phyloP scores from a whole-genome alignment of 2,329 filamentous ascomycete species.

The Aspergillus brunneoviolaceus region DNA sequence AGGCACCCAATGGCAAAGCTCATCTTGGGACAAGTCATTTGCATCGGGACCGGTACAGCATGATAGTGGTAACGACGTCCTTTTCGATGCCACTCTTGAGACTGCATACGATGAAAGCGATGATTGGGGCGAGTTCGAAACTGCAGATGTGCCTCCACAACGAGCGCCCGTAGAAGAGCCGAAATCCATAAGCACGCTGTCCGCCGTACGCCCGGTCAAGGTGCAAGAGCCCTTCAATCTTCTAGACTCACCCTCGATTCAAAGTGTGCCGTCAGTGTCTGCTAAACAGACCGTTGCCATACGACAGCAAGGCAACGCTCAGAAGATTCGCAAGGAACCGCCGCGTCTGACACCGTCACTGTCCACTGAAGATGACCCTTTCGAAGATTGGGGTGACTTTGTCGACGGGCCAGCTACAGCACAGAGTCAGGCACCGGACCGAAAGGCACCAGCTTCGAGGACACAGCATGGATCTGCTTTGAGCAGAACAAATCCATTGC shows the following conservation, averaged over 20 bases:
- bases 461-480: not conserved
- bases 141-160: slow-evolving; percentile 26
- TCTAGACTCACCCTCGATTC: slow-evolving; percentile 31
- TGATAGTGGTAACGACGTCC: slow-evolving; percentile 48
- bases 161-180: not conserved
- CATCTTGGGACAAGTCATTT: slow-evolving; percentile 13
- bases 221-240: slow-evolving; percentile 8
- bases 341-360: slow-evolving; percentile 12
- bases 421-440: slow-evolving; percentile 7
- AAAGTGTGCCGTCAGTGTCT: slow-evolving; percentile 21
- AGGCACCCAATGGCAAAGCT: slow-evolving; percentile 3
- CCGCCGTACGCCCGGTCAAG: not conserved
- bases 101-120: slow-evolving; percentile 34
- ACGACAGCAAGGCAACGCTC: not conserved
- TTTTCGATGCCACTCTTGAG: slow-evolving; percentile 61
- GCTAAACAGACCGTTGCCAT: slow-evolving; percentile 1
- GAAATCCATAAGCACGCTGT: not conserved
- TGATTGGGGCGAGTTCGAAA: slow-evolving; percentile 50
- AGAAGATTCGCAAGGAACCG: slow-evolving; percentile 18
- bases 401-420: slow-evolving; percentile 37
- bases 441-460: slow-evolving; percentile 4
- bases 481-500: not conserved
- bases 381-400: slow-evolving; percentile 54
- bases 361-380: slow-evolving; percentile 21
- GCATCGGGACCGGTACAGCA: slow-evolving; percentile 21